Evolutionary conservation across 2,329 filamentous ascomycete genomes (phyloP), one percentile per base, ranked within the genome.

Genomic region (Lasiodiplodia citricola): DNA sequence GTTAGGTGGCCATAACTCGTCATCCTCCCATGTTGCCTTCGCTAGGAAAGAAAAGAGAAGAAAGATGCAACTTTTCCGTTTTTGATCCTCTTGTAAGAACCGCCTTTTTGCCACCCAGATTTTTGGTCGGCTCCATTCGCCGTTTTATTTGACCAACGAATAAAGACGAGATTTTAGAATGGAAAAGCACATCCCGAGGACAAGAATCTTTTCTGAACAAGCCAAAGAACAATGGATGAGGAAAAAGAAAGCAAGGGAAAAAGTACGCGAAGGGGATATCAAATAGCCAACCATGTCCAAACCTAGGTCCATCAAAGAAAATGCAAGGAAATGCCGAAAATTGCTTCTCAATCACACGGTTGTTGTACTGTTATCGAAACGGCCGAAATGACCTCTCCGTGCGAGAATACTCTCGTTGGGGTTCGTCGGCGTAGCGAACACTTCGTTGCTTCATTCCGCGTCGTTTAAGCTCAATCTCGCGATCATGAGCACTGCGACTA

Each of bases 61-160:
- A 37, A 23, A n/a, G 38, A 41, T 38, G 28, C 18, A 64, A 64
- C 47, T 64, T 64, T 64, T 64, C 31, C 60, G 18, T 25, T 64
- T 64, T 64, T 64, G 60, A 37, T 52, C 60, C 47, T 64, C 47
- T 64, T 64, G 60, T 47, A 64, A 52, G 47, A 38, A 51, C 18
- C 16, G 47, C 52, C 44, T 64, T 47, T 54, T 64, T 37, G 28
- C 47, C 28, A 35, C 28, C 60, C 28, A 28, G 51, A n/a, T 64
- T 64, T 62, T 64, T 64, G 31, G 28, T 52, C 35, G n/a, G 31
- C 31, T 25, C 60, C 23, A 31, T 14, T 50, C 31, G 41, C n/a
- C 47, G 21, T 38, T 41, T 35, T 52, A 8, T 47, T 25, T 38
- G 2, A 52, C 47, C 60, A 21, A 21, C 28, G 60, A 38, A 31